phyloP scores from a whole-genome alignment of 306 rosid genomes.

The Prunus salicina region DNA sequence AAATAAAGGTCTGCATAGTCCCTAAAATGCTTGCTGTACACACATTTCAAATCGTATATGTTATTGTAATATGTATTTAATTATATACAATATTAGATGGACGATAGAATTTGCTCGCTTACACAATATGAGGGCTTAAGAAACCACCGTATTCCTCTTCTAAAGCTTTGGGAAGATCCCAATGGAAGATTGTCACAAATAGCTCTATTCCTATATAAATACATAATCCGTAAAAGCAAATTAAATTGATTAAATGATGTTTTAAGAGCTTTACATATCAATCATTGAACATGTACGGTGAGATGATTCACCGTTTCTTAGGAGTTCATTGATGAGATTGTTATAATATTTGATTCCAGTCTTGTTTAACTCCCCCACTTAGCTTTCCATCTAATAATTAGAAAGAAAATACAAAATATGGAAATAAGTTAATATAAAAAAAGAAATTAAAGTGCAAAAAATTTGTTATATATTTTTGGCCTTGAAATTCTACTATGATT shows the following conservation, averaged over 20 bases:
- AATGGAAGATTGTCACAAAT: slow-evolving; percentile 63
- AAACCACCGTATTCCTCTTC: slow-evolving; percentile 46
- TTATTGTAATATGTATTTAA: background rate
- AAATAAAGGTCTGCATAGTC: slow-evolving; percentile 52
- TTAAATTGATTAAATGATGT: background rate
- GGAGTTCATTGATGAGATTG: slow-evolving; percentile 47
- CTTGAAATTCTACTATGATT: no score
- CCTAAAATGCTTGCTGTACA: slow-evolving; percentile 28
- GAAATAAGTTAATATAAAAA: background rate
- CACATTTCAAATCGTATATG: background rate
- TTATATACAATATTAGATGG: background rate
- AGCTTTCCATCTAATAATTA: slow-evolving; percentile 41
- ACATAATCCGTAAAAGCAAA: background rate
- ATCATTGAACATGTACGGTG: background rate
- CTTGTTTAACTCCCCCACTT: slow-evolving; percentile 48
- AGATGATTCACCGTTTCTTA: slow-evolving; percentile 30
- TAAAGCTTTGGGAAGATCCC: slow-evolving; percentile 69
- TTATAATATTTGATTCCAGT: slow-evolving; percentile 57
- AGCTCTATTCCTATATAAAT: slow-evolving; percentile 31
- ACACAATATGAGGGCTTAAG: slow-evolving; percentile 27
- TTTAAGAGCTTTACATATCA: background rate
- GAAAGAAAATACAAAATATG: background rate
- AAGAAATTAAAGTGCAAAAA: background rate
- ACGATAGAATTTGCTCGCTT: slow-evolving; percentile 14
- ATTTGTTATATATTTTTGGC: no score